Percentiles rank a stretch among this genome's conserved stretches.
These are phyloP conservation scores for Lasiodiplodia citricola DNA, from an alignment of 2,329 filamentous ascomycete genomes.

Conservation along the genomic window DNA sequence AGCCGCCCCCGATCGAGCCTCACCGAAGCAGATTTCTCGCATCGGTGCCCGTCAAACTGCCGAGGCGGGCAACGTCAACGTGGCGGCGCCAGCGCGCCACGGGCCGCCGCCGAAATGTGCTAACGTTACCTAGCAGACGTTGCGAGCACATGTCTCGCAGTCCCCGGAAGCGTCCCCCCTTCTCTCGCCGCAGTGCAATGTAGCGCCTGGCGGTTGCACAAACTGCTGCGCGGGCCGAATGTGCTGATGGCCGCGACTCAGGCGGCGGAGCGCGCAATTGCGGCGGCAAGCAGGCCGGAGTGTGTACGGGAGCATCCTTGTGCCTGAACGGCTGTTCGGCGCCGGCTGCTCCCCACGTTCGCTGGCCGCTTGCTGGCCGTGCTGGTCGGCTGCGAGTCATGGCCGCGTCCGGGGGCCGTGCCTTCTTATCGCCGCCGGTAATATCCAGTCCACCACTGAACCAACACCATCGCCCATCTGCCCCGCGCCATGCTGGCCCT, in stretches of 20 bases:
- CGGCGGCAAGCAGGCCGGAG: constrained; percentile 34
- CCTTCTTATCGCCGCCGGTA: background rate
- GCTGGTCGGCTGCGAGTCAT: background rate
- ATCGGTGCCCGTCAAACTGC: background rate
- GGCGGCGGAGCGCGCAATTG: constrained; percentile 23
- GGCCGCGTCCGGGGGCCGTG: background rate
- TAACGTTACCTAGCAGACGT: background rate
- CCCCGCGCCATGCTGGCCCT: constrained; percentile 4
- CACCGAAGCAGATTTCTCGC: constrained; percentile 2
- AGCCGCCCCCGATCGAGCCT: background rate
- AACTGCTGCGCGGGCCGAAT: background rate
- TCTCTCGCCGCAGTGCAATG: too few relatives aligned
- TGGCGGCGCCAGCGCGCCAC: background rate
- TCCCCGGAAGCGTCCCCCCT: background rate
- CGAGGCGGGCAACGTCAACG: background rate
- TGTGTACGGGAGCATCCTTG: constrained; percentile 18
- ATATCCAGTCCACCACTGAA: background rate
- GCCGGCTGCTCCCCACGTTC: constrained; percentile 8
- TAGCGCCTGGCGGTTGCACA: too few relatives aligned
- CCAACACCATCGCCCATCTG: background rate
- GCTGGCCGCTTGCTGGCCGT: background rate
- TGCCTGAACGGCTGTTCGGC: background rate
- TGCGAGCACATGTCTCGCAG: background rate
- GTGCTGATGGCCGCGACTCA: background rate
- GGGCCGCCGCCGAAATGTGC: background rate